Base-by-base conservation (phyloP, 1,284 basidiomycete species). In the Rugosomyces carneus region DNA sequence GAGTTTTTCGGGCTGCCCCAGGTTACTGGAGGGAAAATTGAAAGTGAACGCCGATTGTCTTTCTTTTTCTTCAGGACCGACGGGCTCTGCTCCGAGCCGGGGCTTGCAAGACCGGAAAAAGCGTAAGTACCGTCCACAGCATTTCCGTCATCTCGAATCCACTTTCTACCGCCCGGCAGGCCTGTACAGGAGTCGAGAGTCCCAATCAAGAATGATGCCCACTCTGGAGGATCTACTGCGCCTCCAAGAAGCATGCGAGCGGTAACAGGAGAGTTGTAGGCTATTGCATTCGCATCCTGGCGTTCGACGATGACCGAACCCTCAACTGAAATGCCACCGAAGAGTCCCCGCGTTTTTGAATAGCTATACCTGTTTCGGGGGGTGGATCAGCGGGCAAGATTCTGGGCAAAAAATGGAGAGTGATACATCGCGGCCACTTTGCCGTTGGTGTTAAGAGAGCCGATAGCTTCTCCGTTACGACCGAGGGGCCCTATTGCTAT, bases 271-370 rank as follows among this genome's bases (percentile, higher is more conserved):
- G 79, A 75, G 26, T 77, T 73, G 60, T 94, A 95, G 3, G 91
- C 90, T 39, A 84, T 71, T 1, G 79, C 70, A 60, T 94, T 93
- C 6, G 90, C 89, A 62, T 99, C 96, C 60, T 92, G 85, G 20
- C 96, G 81, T 64, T 98, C 95, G 16, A 96, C 76, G 44, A 99
- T 93, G 36, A 97, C 84, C 0, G 89, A 93, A 8, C 95, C 95
- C 73, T 98, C 94, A 27, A 98, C 69, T 7, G 90, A 93, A 13
- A 87, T 64, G 7, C 81, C 87, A 35, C 88, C 92, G 54, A 96
- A 96, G 1, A 97, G 75, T 9, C 95, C 95, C 53, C 90, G 83
- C 3, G 93, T 94, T 65, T 94, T 93, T 3, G 90, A 94, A 65
- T 99, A 99, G 53, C 86, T 90, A 66, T 95, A 93, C 81, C 83